These are phyloP conservation scores for Suillus occidentalis DNA, from an alignment of 768 basidiomycete genomes.

Conservation along the genomic window DNA sequence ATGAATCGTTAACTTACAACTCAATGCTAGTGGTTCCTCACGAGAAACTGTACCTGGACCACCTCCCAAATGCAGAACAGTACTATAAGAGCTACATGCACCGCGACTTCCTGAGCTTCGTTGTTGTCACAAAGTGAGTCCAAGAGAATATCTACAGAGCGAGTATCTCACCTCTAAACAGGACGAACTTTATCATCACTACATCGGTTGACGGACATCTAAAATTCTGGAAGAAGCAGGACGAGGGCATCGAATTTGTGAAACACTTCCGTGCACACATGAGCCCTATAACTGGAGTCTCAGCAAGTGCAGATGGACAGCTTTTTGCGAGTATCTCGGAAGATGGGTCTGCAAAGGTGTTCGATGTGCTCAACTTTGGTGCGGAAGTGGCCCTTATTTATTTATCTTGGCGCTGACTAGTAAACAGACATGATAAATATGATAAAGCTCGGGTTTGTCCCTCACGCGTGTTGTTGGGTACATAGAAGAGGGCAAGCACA, in stretches of 20 bases:
- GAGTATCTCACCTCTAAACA: constrained; percentile 32
- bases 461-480: constrained; percentile 93
- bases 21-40: constrained; percentile 77
- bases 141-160: not conserved
- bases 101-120: constrained; percentile 86
- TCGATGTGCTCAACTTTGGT: constrained; percentile 99
- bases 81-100: constrained; percentile 99
- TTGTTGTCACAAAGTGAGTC: constrained; percentile 81
- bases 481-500: constrained; percentile 87
- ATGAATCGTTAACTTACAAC: constrained; percentile 11
- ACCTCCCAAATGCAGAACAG: constrained; percentile 88
- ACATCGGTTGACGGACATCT: constrained; percentile 94
- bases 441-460: constrained; percentile 82
- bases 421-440: constrained; percentile 96
- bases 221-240: constrained; percentile 99
- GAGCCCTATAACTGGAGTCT: constrained; percentile 72
- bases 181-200: constrained; percentile 92
- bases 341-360: constrained; percentile 91
- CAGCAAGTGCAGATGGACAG: constrained; percentile 88
- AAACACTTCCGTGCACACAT: constrained; percentile 97
- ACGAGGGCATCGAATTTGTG: constrained; percentile 93
- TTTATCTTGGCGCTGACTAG: not conserved
- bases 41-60: constrained; percentile 89
- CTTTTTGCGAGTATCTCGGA: constrained; percentile 90
- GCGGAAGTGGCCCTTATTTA: constrained; percentile 27